A percentile compares a stretch with the other conserved stretches of the same genome.
Conservation (phyloP, 1,284 basidiomycete species). For the Ceratobasidium sp. region DNA sequence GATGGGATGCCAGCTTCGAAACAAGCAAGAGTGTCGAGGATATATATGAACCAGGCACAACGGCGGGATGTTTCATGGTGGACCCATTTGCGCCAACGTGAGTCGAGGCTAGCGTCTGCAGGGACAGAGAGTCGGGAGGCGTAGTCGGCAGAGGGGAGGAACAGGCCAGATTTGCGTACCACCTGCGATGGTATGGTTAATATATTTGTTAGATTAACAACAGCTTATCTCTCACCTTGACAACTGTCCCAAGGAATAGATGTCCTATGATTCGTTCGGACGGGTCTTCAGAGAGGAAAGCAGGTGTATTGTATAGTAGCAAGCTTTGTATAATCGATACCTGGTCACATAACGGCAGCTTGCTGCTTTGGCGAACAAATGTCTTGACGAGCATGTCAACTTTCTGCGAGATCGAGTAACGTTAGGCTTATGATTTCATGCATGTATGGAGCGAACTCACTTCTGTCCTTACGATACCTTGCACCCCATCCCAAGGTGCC, state of each 20-base stretch:
- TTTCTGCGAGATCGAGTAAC: slow-evolving; percentile 53
- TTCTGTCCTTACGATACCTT: slow-evolving; percentile 46
- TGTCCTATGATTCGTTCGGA: slow-evolving; percentile 57
- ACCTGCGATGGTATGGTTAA: slow-evolving; percentile 52
- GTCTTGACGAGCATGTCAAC: slow-evolving; percentile 60
- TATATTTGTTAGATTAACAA: background rate
- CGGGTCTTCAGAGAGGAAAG: slow-evolving; percentile 58
- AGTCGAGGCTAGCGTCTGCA: slow-evolving; percentile 55
- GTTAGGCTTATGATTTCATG: background rate
- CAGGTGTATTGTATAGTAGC: slow-evolving; percentile 60
- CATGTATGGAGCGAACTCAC: slow-evolving; percentile 13
- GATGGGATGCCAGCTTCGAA: slow-evolving; percentile 59
- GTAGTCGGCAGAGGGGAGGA: slow-evolving; percentile 56
- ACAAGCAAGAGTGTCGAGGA: slow-evolving; percentile 60
- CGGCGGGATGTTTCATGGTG: slow-evolving; percentile 56
- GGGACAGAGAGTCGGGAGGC: slow-evolving; percentile 50
- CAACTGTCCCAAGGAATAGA: slow-evolving; percentile 59
- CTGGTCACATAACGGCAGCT: slow-evolving; percentile 59
- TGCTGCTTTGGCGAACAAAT: slow-evolving; percentile 42
- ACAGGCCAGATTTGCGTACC: slow-evolving; percentile 59
- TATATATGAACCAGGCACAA: slow-evolving; percentile 58
- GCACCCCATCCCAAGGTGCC: slow-evolving; percentile 48
- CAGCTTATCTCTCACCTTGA: slow-evolving; percentile 50
- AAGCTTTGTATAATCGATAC: slow-evolving; percentile 60
- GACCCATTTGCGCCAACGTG: slow-evolving; percentile 60